Base-by-base conservation (phyloP, 2,329 filamentous ascomycete genomes). In the Myriosclerotinia curreyana region DNA sequence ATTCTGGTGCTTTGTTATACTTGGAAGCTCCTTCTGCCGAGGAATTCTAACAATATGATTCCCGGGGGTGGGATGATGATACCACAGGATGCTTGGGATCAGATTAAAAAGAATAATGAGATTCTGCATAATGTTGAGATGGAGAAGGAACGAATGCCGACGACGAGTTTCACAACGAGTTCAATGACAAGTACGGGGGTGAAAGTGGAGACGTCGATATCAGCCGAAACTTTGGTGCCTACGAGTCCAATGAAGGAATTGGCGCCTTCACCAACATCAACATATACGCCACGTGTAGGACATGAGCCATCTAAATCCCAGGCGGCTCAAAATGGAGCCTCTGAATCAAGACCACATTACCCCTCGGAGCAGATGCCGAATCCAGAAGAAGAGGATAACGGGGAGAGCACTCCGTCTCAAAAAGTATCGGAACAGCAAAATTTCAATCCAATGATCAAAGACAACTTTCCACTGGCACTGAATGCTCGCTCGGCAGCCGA, bases 401-500 rank as follows among this genome's bases (percentile, higher is more conserved):
- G 15, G 46, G 25, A 56, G 1, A 22, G 5, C 14, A 34, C 1
- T 9, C 25, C 17, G 14, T 11, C 38, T 2, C 25, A 56, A 31
- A 38, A 53, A 22, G 3, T 1, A 9, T 34, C 40, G 14, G 5
- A 54, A 28, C 34, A 54, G 20, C 52, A 54, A 38, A n/a, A 2
- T 12, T 11, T 68, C 36, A 60, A 60, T 22, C 31, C 48, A 5
- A 46, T 49, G 25, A 36, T 58, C 25, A 48, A 50, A 58, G 70
- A 72, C 31, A 71, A 71, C 61, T 72, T 72, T 15, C 70, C 70
- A 14, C 63, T 71, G 2, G 70, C 69, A 46, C 54, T 59, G 49
- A 59, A 64, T 11, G 69, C 66, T 9, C 66, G 66, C 40, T 71
- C 70, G 12, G 60, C 62, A 17, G 60, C 52, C 66, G 55, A 74